These are phyloP conservation scores for Puccinia brachypodii DNA, from an alignment of 1,284 basidiomycete species.

Conservation along the genomic window DNA sequence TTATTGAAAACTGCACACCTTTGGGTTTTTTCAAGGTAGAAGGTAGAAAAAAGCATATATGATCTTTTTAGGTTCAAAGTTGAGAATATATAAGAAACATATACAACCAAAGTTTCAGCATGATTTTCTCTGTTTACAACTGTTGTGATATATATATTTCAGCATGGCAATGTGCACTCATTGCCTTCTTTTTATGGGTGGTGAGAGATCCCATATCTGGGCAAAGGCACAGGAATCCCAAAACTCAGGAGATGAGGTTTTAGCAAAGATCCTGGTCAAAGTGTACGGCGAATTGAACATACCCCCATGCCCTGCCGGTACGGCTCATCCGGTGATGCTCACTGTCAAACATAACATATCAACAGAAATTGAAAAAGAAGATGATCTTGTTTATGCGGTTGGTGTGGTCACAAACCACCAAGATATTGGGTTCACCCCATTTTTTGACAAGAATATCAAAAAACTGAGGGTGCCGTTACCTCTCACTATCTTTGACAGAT, in stretches of 20 bases:
- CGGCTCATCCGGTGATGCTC: not conserved
- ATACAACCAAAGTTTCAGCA: not conserved
- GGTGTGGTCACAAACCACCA: not conserved
- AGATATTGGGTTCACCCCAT: not conserved
- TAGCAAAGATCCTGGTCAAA: not conserved
- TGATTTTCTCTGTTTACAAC: not conserved
- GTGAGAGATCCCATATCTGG: not conserved
- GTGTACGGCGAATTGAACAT: not conserved
- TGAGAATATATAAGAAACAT: not conserved
- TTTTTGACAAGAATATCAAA: not conserved
- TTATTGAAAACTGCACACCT: not conserved
- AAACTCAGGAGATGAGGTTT: not conserved
- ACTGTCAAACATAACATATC: not conserved
- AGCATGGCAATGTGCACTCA: not conserved
- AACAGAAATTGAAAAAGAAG: not conserved
- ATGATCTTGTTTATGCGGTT: not conserved
- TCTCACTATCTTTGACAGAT: not conserved
- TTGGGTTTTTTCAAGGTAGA: not conserved
- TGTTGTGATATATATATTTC: not conserved
- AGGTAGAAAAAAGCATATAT: not conserved
- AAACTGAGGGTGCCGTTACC: not conserved
- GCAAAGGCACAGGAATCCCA: not conserved
- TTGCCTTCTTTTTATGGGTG: not conserved
- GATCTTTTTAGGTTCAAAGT: not conserved
- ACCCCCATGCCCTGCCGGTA: not conserved